phyloP scores from a whole-genome alignment of 208 protist species.

The Balamuthia mandrillaris region DNA sequence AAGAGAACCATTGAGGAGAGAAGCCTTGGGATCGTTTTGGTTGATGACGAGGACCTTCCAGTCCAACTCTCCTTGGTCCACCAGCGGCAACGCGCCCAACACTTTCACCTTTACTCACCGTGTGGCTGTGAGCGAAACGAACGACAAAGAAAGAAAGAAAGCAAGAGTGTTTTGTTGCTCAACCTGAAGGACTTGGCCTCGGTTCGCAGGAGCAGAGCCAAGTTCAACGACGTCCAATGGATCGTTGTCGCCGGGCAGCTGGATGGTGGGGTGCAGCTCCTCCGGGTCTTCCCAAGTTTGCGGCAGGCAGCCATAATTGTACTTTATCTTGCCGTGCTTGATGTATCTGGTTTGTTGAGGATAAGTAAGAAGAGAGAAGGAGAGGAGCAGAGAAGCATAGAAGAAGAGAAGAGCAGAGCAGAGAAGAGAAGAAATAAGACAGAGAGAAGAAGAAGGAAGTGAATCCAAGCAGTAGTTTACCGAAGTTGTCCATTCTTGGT shows the following conservation, averaged over 20 bases:
- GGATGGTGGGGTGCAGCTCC: not conserved
- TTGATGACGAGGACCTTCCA: slow-evolving; percentile 47
- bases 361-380: not conserved
- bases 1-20: not conserved
- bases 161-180: not conserved
- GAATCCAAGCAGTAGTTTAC: too few relatives aligned
- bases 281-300: slow-evolving; percentile 93
- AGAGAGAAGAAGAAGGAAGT: too few relatives aligned
- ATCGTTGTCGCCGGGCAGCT: slow-evolving; percentile 25
- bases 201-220: not conserved
- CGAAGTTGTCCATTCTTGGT: slow-evolving; percentile 86
- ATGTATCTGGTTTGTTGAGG: slow-evolving; percentile 74
- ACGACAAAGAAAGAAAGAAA: not conserved
- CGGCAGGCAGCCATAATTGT: slow-evolving; percentile 92
- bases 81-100: slow-evolving; percentile 38
- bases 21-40: not conserved
- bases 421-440: too few relatives aligned
- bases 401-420: too few relatives aligned
- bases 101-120: slow-evolving; percentile 39
- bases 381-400: not conserved
- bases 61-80: slow-evolving; percentile 51
- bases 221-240: slow-evolving; percentile 37
- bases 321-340: slow-evolving; percentile 92
- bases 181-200: not conserved
- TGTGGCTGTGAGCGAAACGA: not conserved